phyloP scores from a whole-genome alignment of 148 eudicot genomes.

The Talinum fruticosum region DNA sequence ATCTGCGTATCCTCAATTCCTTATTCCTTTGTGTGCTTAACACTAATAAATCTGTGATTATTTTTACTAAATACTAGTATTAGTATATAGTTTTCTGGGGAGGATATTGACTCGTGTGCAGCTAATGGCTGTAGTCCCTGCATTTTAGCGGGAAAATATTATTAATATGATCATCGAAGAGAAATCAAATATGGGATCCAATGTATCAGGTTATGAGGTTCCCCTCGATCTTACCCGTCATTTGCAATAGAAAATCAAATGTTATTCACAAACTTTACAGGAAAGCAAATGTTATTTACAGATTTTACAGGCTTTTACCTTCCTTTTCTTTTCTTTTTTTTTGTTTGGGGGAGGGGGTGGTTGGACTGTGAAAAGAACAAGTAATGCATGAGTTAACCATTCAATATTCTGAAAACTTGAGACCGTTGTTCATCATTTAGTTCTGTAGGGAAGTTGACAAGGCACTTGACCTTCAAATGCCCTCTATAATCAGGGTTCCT shows the following conservation, averaged over 20 bases:
- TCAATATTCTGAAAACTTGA: conserved; percentile 35
- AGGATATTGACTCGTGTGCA: no score
- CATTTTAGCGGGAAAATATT: not conserved
- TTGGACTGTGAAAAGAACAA: not conserved
- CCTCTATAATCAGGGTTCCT: conserved; percentile 44
- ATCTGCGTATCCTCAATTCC: not conserved
- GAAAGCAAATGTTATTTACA: not conserved
- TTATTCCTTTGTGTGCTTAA: conserved; percentile 11
- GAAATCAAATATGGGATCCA: no score
- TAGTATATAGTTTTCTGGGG: not conserved
- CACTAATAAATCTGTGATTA: not conserved
- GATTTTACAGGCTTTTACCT: not conserved
- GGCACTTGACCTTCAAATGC: conserved; percentile 44
- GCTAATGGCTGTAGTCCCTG: not conserved
- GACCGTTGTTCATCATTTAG: conserved; percentile 40
- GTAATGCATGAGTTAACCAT: not conserved
- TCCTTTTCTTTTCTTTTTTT: no score
- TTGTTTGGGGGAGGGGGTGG: not conserved
- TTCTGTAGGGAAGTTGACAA: conserved; percentile 41
- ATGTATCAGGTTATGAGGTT: no score
- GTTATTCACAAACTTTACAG: no score
- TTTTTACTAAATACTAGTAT: not conserved
- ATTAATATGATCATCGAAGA: no score
- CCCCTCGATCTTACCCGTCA: no score
- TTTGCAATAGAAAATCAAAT: no score